Evolutionary conservation across 1,284 basidiomycete genomes (phyloP), one percentile per base, ranked within the genome.

Genomic region (Caloboletus inedulis): DNA sequence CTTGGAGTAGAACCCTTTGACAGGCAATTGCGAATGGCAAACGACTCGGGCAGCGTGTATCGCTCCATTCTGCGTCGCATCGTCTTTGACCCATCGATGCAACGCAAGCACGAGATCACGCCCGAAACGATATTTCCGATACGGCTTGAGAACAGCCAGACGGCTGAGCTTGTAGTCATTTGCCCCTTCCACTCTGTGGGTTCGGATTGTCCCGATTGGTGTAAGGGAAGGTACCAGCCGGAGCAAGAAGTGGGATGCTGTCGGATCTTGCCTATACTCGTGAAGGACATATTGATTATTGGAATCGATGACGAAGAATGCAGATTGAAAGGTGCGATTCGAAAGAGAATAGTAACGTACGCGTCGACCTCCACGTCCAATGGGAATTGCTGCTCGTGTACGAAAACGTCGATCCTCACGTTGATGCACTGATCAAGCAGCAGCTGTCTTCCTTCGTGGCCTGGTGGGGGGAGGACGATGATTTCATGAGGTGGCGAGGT

Each of bases 1-100:
- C 88, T 79, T 87, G 66, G 77, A 75, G 66, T 91, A 91, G 69
- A 91, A 91, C 9, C 70, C 76, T 64, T 79, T 85, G 49, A 78
- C 85, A 41, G 78, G 77, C 31, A 91, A 70, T 68, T 91, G 88
- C 14, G 89, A 87, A 68, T 89, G 85, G 52, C 70, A 69, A 48
- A 81, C 71, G 53, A 89, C 73, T 54, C 71, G 71, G 55, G 64
- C 65, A 16, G 58, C 55, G 36, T 61, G 67, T 42, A 56, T 48
- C 25, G 61, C 54, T 59, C 68, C 69, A 59, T 61, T 59, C 43
- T 64, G 59, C 49, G 54, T 53, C 25, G 75, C 76, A 60, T 82
- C 73, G 47, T 69, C 62, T 52, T 65, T 65, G 56, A 78, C 76
- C 79, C 81, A 86, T 43, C 74, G 69, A 61, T 88, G 85, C 53